Evolutionary conservation across 106 monocot species (phyloP).

Genomic region (Dendrobium officinale): DNA sequence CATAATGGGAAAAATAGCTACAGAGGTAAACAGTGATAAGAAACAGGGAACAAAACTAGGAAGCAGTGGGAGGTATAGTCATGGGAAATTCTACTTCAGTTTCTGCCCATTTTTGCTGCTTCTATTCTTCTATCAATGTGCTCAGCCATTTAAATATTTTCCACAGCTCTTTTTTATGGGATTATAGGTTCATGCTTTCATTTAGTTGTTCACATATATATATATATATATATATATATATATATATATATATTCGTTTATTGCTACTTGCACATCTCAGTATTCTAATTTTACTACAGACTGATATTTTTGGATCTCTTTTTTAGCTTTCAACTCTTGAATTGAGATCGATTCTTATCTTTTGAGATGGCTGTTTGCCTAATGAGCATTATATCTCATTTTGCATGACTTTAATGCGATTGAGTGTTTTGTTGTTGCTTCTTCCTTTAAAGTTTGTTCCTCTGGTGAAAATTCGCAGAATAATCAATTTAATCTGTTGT

Average conservation of each 20-base stretch:
- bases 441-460: not conserved
- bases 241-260: no score
- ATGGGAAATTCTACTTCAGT: no score
- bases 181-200: not conserved
- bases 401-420: no score
- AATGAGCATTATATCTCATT: not conserved
- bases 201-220: not conserved
- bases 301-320: not conserved
- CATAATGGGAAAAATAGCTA: no score
- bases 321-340: not conserved
- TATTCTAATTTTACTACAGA: no score
- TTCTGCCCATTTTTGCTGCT: not conserved
- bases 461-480: not conserved
- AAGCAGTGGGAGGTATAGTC: no score
- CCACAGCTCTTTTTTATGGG: not conserved
- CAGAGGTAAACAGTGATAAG: no score
- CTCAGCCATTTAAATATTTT: not conserved
- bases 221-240: no score
- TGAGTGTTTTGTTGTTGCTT: not conserved
- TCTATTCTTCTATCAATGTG: not conserved
- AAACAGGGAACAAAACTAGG: no score
- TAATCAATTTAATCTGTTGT: not conserved
- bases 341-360: not conserved
- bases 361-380: not conserved
- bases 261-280: no score